phyloP scores from a whole-genome alignment of 768 basidiomycete genomes.

The Tulasnella sp. region DNA sequence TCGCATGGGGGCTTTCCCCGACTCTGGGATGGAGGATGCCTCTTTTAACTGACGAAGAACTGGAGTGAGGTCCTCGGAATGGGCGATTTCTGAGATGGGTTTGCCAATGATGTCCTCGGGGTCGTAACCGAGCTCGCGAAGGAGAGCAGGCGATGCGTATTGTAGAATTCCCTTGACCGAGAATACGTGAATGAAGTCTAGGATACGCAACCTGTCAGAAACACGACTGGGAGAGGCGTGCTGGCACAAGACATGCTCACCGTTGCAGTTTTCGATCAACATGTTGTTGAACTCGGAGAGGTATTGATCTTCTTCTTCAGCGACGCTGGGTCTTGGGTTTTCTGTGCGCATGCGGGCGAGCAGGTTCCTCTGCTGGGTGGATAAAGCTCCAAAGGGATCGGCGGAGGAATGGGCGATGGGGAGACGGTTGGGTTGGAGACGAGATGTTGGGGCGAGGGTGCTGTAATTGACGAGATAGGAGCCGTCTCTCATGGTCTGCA shows the following conservation, averaged over 20 bases:
- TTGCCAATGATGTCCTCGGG: slow-evolving; percentile 79
- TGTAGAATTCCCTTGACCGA: slow-evolving; percentile 90
- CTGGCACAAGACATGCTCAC: slow-evolving; percentile 32
- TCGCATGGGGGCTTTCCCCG: slow-evolving; percentile 25
- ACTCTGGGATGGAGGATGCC: slow-evolving; percentile 22
- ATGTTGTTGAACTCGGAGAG: slow-evolving; percentile 36
- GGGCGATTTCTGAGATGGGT: slow-evolving; percentile 75
- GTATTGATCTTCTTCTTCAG: slow-evolving; percentile 30
- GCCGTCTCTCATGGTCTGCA: slow-evolving; percentile 74
- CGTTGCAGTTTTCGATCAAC: slow-evolving; percentile 44
- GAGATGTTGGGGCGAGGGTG: slow-evolving; percentile 28
- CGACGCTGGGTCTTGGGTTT: neutral
- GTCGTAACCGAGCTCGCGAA: slow-evolving; percentile 77
- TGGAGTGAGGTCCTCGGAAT: slow-evolving; percentile 85
- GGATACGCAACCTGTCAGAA: slow-evolving; percentile 36
- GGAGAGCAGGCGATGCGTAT: slow-evolving; percentile 82
- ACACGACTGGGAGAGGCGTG: neutral
- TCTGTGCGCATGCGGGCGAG: slow-evolving; percentile 13
- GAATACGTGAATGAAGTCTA: slow-evolving; percentile 86
- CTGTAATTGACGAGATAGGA: slow-evolving; percentile 67
- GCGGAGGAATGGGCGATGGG: slow-evolving; percentile 6
- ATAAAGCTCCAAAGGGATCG: slow-evolving; percentile 17
- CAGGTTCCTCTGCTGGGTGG: slow-evolving; percentile 27
- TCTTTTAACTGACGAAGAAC: slow-evolving; percentile 91
- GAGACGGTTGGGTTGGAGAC: slow-evolving; percentile 15